Conservation (phyloP, 768 basidiomycete species). For the Udeniomyces megalosporus region DNA sequence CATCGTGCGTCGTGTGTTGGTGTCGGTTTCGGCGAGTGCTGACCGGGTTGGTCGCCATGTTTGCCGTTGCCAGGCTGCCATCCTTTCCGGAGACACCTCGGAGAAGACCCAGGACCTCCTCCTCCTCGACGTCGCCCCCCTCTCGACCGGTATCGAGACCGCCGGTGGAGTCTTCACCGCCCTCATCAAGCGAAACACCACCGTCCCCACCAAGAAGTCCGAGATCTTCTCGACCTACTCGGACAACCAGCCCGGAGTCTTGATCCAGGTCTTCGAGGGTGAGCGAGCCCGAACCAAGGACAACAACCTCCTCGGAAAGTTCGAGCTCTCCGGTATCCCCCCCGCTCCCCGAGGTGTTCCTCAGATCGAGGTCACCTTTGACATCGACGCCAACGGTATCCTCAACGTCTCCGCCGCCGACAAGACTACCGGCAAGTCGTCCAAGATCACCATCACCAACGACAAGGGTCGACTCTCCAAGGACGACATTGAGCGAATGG, state of each 20-base stretch:
- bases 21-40: too few species aligned
- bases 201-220: constrained; percentile 28
- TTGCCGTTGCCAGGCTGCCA: constrained; percentile 16
- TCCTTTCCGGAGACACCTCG: constrained; percentile 13
- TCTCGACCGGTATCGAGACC: constrained; percentile 91
- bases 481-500: constrained; percentile 45
- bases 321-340: constrained; percentile 40
- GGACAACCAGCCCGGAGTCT: constrained; percentile 32
- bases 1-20: too few species aligned
- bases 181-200: constrained; percentile 41
- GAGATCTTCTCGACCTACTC: constrained; percentile 33
- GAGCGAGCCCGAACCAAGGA: constrained; percentile 97
- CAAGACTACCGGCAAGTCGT: constrained; percentile 36
- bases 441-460: constrained; percentile 86
- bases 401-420: constrained; percentile 33
- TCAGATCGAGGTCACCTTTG: constrained; percentile 37
- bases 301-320: constrained; percentile 96
- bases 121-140: constrained; percentile 18
- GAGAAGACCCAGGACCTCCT: constrained; percentile 16
- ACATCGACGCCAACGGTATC: constrained; percentile 58
- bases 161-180: constrained; percentile 98
- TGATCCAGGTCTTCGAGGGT: constrained; percentile 49
- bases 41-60: too few species aligned
- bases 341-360: constrained; percentile 36
- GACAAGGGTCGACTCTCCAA: constrained; percentile 78